phyloP scores from a whole-genome alignment of 116 monocot species.

The Zostera marina region DNA sequence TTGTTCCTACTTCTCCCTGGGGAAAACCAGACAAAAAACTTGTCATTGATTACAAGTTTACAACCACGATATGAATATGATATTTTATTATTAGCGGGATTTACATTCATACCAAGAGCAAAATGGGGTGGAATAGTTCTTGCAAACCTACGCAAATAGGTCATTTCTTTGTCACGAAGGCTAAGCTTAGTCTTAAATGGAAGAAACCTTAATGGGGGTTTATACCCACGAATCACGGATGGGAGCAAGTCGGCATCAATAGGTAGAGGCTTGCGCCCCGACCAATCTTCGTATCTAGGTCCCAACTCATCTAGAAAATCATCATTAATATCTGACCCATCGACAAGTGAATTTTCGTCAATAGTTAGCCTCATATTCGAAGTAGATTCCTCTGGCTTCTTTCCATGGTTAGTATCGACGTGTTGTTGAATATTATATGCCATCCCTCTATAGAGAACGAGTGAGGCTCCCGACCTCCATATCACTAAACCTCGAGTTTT shows the following conservation, averaged over 20 bases:
- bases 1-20: slow-evolving; percentile 82
- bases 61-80: too few species aligned
- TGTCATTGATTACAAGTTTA: background rate
- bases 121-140: slow-evolving; percentile 89
- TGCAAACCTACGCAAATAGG: slow-evolving; percentile 59
- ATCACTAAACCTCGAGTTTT: slow-evolving; percentile 86
- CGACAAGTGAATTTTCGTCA: background rate
- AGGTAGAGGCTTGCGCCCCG: slow-evolving; percentile 62
- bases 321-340: slow-evolving; percentile 43
- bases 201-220: slow-evolving; percentile 64
- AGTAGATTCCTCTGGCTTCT: slow-evolving; percentile 1
- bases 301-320: slow-evolving; percentile 65
- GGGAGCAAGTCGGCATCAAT: slow-evolving; percentile 96
- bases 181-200: slow-evolving; percentile 44
- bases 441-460: slow-evolving; percentile 83
- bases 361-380: too few species aligned
- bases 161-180: slow-evolving; percentile 61
- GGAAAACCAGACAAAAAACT: slow-evolving; percentile 4
- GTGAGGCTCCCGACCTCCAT: slow-evolving; percentile 91
- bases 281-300: slow-evolving; percentile 82
- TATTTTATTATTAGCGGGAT: too few species aligned
- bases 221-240: slow-evolving; percentile 51
- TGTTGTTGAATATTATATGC: slow-evolving; percentile 44
- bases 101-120: slow-evolving; percentile 47
- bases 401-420: slow-evolving; percentile 9